Base-by-base conservation (phyloP, 768 basidiomycete species). In the Dioszegia aurantiaca region DNA sequence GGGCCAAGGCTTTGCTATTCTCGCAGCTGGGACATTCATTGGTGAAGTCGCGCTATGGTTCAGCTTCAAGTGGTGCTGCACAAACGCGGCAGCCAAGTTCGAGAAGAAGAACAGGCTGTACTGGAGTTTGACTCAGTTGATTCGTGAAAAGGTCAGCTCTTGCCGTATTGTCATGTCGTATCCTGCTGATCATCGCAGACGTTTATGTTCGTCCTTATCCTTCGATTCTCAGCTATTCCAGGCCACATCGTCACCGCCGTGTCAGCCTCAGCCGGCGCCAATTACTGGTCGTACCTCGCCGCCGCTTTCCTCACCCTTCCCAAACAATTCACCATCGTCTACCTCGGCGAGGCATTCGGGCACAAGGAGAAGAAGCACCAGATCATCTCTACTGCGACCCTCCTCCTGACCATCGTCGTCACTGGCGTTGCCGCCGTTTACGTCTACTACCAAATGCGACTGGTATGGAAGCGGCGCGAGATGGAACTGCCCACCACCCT, bases 51-150 rank as follows among this genome's bases (percentile, higher is more conserved):
- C 64, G 1, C 65, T 65, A 4, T 75, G 73, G 73, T 64, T 70
- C 43, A 68, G 67, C 6, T 75, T 75, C 68, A 70, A 72, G 36
- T 64, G 67, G 59, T 68, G 62, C 49, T 73, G 71, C 58, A 66
- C 65, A 10, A 66, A 56, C n/a, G 56, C 71, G 36, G 73, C 73
- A n/a, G 63, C 55, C 21, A 72, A 75, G 64, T 75, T 75, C 43
- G 67, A 75, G 43, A 68, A 65, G 62, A 66, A 70, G 62, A 75
- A 75, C 61, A 72, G 68, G 62, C 63, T 73, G 27, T 75, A 75
- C 45, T 61, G 67, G 14, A 55, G 59, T n/a, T 58, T 75, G 46
- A 73, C 73, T 4, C 67, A 70, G 52, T 42, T 69, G 28, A 75
- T 75, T 47, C 47, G 73, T 37, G 69, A 72, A 52, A 75, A 75